Percentiles rank a stretch among this genome's conserved stretches.
Evolutionary conservation across 2,329 filamentous ascomycete species (phyloP).

Genomic region (Cryphonectria japonica): DNA sequence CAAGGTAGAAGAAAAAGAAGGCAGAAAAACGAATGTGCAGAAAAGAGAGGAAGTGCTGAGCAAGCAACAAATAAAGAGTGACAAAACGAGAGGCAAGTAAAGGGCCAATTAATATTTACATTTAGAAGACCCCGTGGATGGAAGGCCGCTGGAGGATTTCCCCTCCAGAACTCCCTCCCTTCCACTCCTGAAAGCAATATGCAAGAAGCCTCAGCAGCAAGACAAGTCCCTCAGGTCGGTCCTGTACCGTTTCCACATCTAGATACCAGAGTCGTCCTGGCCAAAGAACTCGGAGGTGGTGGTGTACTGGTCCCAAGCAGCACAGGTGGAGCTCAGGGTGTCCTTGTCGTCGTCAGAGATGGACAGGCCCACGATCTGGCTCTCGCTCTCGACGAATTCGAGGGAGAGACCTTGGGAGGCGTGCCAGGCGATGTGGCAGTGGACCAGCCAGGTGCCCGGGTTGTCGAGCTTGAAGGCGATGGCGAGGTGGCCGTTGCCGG

Average conservation of each 20-base stretch:
- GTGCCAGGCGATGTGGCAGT: constrained; percentile 40
- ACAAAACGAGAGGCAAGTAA: background rate
- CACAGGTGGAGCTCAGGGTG: constrained; percentile 32
- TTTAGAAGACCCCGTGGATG: background rate
- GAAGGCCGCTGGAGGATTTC: background rate
- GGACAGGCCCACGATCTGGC: constrained; percentile 29
- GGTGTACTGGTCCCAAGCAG: constrained; percentile 31
- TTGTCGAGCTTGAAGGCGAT: constrained; percentile 42
- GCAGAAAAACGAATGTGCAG: background rate
- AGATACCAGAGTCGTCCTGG: constrained; percentile 34
- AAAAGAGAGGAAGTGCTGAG: background rate
- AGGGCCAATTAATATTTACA: background rate
- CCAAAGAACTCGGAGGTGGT: constrained; percentile 8
- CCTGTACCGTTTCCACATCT: background rate
- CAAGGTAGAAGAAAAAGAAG: background rate
- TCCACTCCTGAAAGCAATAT: background rate
- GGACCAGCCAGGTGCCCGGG: constrained; percentile 39
- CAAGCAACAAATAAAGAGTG: background rate
- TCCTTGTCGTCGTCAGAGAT: constrained; percentile 8
- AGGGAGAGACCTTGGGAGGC: constrained; percentile 41
- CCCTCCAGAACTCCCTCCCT: background rate
- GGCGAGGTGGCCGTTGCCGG: constrained; percentile 36
- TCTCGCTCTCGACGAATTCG: constrained; percentile 40
- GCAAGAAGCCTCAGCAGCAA: background rate
- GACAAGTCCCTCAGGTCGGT: background rate